A percentile compares a stretch with the other conserved stretches of the same genome.
phyloP scores from a whole-genome alignment of 2,329 filamentous ascomycete genomes.

The Penicillium decumbens region DNA sequence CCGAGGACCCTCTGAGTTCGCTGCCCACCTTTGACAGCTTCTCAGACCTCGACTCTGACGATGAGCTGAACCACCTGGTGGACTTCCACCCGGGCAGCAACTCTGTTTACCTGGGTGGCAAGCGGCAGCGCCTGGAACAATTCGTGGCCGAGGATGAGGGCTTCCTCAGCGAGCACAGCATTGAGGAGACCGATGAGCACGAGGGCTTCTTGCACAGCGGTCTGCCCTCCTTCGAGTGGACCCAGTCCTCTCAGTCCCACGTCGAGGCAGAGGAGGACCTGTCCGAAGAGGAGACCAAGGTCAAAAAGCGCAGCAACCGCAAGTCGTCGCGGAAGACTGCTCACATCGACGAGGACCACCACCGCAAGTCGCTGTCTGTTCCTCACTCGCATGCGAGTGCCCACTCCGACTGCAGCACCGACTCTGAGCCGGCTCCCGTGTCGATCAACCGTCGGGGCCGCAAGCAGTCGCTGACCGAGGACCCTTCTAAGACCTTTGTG shows the following conservation, averaged over 20 bases:
- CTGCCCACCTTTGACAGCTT: constrained; percentile 77
- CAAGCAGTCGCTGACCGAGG: constrained; percentile 96
- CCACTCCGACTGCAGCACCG: constrained; percentile 45
- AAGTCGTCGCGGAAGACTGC: constrained; percentile 44
- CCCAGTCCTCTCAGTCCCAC: constrained; percentile 27
- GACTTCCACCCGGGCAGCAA: constrained; percentile 61
- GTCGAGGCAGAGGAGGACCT: constrained; percentile 42
- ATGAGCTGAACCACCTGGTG: constrained; percentile 75
- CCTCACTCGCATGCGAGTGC: constrained; percentile 42
- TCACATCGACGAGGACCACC: constrained; percentile 44
- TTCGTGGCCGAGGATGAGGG: constrained; percentile 70
- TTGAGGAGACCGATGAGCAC: constrained; percentile 69
- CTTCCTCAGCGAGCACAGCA: constrained; percentile 70
- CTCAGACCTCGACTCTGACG: constrained; percentile 85
- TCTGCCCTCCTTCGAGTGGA: constrained; percentile 58
- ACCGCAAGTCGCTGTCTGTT: constrained; percentile 36
- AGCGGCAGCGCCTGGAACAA: constrained; percentile 69
- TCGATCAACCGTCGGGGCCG: constrained; percentile 86
- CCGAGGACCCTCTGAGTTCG: constrained; percentile 51
- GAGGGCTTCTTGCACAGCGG: constrained; percentile 57
- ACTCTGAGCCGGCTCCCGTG: constrained; percentile 38
- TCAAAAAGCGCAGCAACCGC: constrained; percentile 44
- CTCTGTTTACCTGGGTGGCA: constrained; percentile 57
- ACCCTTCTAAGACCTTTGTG: constrained; percentile 96
- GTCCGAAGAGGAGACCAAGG: constrained; percentile 46